Base-by-base conservation (phyloP, 163 green algal genomes). In the Chlorella variabilis region DNA sequence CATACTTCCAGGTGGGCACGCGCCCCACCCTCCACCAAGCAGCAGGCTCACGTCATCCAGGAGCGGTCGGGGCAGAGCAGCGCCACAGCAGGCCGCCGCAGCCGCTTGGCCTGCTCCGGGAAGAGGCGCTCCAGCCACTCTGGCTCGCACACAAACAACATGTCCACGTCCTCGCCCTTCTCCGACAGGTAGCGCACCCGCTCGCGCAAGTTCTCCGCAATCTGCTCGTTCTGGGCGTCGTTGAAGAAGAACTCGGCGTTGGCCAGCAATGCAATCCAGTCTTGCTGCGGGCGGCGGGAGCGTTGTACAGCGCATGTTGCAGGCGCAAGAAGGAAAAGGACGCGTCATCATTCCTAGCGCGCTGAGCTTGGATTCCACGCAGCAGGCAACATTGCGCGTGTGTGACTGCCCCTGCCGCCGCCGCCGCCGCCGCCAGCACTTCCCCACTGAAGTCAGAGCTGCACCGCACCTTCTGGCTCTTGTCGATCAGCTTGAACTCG, bases 131-230 rank as follows among this genome's bases (percentile, higher is more conserved):
- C 94, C 34, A 99, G 87, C 94, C 96, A 99, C 33, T 73, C 87
- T 38, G 96, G 96, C 77, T 99, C 90, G 45, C 91, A 92, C n/a
- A 97, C 91, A n/a, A 99, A 75, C 85, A 89, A 98, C 77, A 99
- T 98, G 80, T 99, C 94, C 7, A 85, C 77, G 21, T 95, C 88
- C 21, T 86, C 82, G 83, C 83, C 77, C 69, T 93, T 79, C 87
- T 98, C 95, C 34, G 88, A 83, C 36, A 95, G 93, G 65, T 93
- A 94, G 33, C 96, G 86, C 54, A 94, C 87, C 13, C 91, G 88
- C 88, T 99, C 96, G n/a, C 94, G 89, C 74, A 99, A 88, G 89
- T 98, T 93, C 92, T 99, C 96, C 54, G 96, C 94, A 48, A 99
- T 84, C 15, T 94, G 87, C 86, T 99, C 96, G 83, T 98, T 98